phyloP scores from a whole-genome alignment of 768 basidiomycete genomes.

The Omphalotus guepiniiformis region DNA sequence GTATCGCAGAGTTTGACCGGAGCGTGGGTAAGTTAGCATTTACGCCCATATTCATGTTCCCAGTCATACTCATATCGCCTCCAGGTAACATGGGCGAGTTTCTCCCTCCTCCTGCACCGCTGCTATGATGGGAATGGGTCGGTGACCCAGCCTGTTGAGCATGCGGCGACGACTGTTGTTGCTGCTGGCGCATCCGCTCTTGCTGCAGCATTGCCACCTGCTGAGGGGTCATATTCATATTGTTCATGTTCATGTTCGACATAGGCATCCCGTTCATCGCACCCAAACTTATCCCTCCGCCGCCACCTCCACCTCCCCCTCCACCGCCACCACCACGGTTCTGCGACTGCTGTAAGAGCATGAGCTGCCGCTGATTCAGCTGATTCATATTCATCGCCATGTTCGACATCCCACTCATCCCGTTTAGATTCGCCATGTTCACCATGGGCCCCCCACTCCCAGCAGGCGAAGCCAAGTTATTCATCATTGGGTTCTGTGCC shows the following conservation, averaged over 20 bases:
- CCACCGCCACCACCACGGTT: constrained; percentile 22
- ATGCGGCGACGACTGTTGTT: constrained; percentile 33
- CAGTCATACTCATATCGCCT: constrained; percentile 30
- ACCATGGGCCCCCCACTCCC: constrained; percentile 24
- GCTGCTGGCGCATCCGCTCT: constrained; percentile 32
- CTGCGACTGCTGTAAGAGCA: constrained; percentile 24
- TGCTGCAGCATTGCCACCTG: constrained; percentile 30
- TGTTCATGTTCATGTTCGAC: constrained; percentile 21
- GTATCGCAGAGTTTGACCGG: constrained; percentile 58
- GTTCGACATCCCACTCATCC: constrained; percentile 24
- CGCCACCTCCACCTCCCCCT: constrained; percentile 26
- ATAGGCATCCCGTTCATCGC: constrained; percentile 12
- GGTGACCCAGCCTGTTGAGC: constrained; percentile 27
- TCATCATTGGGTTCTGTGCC: constrained; percentile 18
- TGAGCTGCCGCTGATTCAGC: constrained; percentile 17
- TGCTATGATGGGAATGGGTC: constrained; percentile 31
- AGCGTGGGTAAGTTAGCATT: constrained; percentile 47
- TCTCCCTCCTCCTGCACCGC: constrained; percentile 21
- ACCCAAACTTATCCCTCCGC: constrained; percentile 23
- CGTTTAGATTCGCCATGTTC: constrained; percentile 4
- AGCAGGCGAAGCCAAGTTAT: constrained; percentile 18
- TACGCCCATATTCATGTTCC: too few relatives aligned
- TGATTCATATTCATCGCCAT: constrained; percentile 24
- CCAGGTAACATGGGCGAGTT: constrained; percentile 43
- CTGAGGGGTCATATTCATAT: constrained; percentile 29